Evolutionary conservation across 805 yeast species (phyloP), one percentile per base, ranked within the genome.

Genomic region (Sugiyamaella boreocaroliniensis): DNA sequence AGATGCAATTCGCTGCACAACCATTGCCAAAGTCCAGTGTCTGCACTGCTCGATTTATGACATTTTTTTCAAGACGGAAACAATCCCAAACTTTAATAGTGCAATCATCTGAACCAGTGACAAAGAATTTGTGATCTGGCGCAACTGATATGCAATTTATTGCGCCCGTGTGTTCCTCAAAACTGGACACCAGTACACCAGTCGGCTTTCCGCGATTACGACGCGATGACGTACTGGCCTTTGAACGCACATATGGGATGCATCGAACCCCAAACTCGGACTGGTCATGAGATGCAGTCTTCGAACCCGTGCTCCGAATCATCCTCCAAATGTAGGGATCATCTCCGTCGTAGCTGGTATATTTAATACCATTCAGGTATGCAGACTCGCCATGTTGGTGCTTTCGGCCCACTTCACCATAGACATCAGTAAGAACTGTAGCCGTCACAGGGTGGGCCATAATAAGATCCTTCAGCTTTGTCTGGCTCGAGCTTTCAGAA

Each of bases 81-180:
- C 83, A 68, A 62, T 88, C 95, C 97, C 97, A 93, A 0, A 92
- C 67, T 57, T 81, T 84, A 41, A 93, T 61, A 1, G 71, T 63
- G 0, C 97, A 96, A 29, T 77, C 76, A 47, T 82, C 85, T 7
- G 93, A 87, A 1, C 89, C 96, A 1, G 93, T 82, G 2, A 89
- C 70, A 57, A 92, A 82, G 57, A 79, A 84, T 20, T 78, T 77
- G 14, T 80, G 76, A 29, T 84, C 82, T 0, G 85, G 82, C 4
- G 86, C 76, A 0, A 79, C 76, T 1, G 75, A 78, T 8, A 89
- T 63, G 26, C 82, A 69, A 19, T 75, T 80, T n/a, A 89, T 71
- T 1, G 80, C 61, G 48, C 79, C 73, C n/a, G 70, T 70, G 61
- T 84, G 89, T 43, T 85, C 88, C 41, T 78, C 73, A 46, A 87